Conservation (phyloP, 805 yeast species). For the Millerozyma miso region DNA sequence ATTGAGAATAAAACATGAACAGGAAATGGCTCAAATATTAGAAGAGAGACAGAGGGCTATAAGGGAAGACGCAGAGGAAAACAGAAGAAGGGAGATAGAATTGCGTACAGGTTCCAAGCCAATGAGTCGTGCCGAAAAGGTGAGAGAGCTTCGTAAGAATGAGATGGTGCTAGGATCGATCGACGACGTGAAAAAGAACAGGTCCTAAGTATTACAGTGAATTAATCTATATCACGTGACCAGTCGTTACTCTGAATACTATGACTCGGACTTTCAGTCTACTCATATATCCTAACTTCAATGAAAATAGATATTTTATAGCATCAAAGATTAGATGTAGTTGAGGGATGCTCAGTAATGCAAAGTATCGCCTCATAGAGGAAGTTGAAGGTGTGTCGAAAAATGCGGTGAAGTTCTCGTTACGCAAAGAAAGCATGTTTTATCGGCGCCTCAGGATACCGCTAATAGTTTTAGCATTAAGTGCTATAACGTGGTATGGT, state of each 20-base stretch:
- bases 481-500: not conserved
- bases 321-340: not conserved
- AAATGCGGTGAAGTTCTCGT: not conserved
- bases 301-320: not conserved
- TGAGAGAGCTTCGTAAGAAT: constrained; percentile 57
- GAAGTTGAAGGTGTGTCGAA: not conserved
- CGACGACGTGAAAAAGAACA: constrained; percentile 21
- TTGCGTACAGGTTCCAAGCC: constrained; percentile 41
- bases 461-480: too few relatives aligned
- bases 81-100: constrained; percentile 45
- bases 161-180: constrained; percentile 63
- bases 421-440: not conserved
- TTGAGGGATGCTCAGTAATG: not conserved
- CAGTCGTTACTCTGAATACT: too few relatives aligned
- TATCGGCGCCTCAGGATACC: not conserved
- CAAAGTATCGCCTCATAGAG: not conserved
- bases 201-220: constrained; percentile 1
- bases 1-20: constrained; percentile 60
- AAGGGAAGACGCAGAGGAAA: constrained; percentile 60
- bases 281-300: too few relatives aligned
- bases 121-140: constrained; percentile 44
- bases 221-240: constrained; percentile 2
- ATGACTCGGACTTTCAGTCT: too few relatives aligned
- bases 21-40: constrained; percentile 59
- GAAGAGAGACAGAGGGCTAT: constrained; percentile 66